Base-by-base conservation (phyloP, 139 green algal genomes). In the Chlamydomonas schloesseri region DNA sequence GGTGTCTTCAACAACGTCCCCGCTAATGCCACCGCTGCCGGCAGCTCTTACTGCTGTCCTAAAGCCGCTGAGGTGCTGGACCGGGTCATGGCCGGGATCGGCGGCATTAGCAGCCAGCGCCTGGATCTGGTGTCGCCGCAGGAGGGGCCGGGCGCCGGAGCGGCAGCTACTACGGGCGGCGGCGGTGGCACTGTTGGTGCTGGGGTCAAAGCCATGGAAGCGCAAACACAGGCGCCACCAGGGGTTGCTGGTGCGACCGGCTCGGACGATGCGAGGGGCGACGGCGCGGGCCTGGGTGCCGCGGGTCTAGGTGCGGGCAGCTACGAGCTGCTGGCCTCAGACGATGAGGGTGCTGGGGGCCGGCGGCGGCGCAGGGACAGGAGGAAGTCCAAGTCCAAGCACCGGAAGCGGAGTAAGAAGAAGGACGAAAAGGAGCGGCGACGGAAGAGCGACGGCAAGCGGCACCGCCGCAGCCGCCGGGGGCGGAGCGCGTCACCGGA, bases 321-420 rank as follows among this genome's bases (percentile, higher is more conserved):
- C 5, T 84, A 84, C n/a, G 78, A 84, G 46, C 64, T 84, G n/a
- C 64, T 84, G 62, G 42, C 65, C 0, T 84, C 78, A 6, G 78
- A 74, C 10, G 78, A 74, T 17, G 78, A 84, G 31, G 64, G 28
- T n/a, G n/a, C n/a, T 1, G 36, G 62, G 6, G 60, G 33, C 24
- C 11, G 50, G 4, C 18, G 37, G 9, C 24, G 28, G 5, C 28
- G 36, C 26, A 8, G 26, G 36, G 17, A 46, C 13, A 9, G 60
- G 20, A 42, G 37, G 33, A 67, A 67, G 60, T 67, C 60, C 57
- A 65, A 65, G 57, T 26, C 24, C 60, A 67, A 67, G 42, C 42
- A 50, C 42, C 73, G 73, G 73, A 64, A 64, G 55, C 55, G 21
- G 55, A 10, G 21, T 6, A 23, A 10, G 55, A 29, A 29, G 55